Evolutionary conservation across 352 stramenopile genomes (phyloP), one percentile per base, ranked within the genome.

Genomic region (Phytophthora multivora): DNA sequence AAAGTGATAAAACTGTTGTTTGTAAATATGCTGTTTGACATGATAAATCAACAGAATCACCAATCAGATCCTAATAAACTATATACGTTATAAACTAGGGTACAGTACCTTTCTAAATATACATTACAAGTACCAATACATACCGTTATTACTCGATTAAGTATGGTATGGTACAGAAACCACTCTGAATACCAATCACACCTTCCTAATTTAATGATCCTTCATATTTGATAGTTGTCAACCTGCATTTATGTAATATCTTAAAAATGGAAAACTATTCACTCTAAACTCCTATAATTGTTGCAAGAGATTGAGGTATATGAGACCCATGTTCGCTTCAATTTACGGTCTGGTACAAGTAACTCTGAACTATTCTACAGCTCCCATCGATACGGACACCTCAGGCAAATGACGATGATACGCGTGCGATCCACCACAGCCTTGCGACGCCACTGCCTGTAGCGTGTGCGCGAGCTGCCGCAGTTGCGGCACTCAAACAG

Each of bases 401-500:
- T 66, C 7, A 86, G 69, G 45, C 86, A 95, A 55, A 93, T 77
- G 53, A 95, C 74, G 57, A 95, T 86, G 42, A 95, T 91, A 18
- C 86, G 86, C 47, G 79, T 87, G 61, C 86, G 86, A 63, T 95
- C 86, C 31, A 93, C 86, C 23, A 92, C 86, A 15, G 86, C 84
- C 60, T 95, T 93, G 51, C 86, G 84, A 10, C 86, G 84, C 74
- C 83, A 90, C 61, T 93, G 84, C 40, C 86, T 79, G 49, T 95
- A 93, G 48, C 86, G 76, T 51, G 84, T 95, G 40, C 82, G 75
- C 23, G 75, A 78, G 36, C 79, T 89, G 11, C 86, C 84, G 41
- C 86, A 95, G 49, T 75, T 88, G 25, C 84, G 86, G 57, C 86
- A 95, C 63, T 93, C 86, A 26, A 95, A 95, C 23, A 93, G 59